Evolutionary conservation across 441 rosid species (phyloP), one percentile per base, ranked within the genome.

Genomic region (Sinapis alba): DNA sequence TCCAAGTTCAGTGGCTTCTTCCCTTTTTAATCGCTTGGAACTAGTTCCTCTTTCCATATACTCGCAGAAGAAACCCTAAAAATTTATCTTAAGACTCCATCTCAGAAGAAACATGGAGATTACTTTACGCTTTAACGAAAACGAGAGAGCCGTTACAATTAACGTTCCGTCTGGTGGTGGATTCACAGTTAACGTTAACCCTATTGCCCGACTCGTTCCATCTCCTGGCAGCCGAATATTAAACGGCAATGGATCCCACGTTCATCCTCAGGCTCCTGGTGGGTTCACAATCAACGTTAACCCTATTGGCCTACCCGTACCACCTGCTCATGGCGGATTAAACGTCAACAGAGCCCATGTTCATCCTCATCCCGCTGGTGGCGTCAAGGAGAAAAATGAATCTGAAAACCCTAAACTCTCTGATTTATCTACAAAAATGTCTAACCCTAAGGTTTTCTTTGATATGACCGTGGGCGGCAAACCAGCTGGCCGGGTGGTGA

Each of bases 381-480:
- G 27, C 4, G 34, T 30, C 7, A 30, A 30, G 9, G 9, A 30
- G 34, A 4, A 24, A 24, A 24, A 24, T 3, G 34, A 30, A 30
- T 30, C 34, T 38, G 45, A 38, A 38, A 38, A 12, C 45, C 51
- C 51, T n/a, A n/a, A 45, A n/a, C 19, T 45, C 23, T 50, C 56
- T 50, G 11, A 8, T 50, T 18, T 18, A 2, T 43, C 51, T 13
- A 1, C 18, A 23, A 50, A 50, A 50, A 50, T 50, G 63, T 24
- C 6, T 16, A 58, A 69, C 56, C 65, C 73, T 69, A 38, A 20
- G 9, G 73, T 69, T 41, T 69, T 38, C 62, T 45, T 69, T 60
- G 56, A 69, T 8, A 38, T 69, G 65, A 2, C 65, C 1, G 27
- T 69, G 19, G 65, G n/a, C 19, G 38, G 28, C 36, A 27, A 4